Percentiles rank a stretch among this genome's conserved stretches.
Evolutionary conservation across 805 yeast genomes (phyloP).

Genomic region (Clavispora asparagi): DNA sequence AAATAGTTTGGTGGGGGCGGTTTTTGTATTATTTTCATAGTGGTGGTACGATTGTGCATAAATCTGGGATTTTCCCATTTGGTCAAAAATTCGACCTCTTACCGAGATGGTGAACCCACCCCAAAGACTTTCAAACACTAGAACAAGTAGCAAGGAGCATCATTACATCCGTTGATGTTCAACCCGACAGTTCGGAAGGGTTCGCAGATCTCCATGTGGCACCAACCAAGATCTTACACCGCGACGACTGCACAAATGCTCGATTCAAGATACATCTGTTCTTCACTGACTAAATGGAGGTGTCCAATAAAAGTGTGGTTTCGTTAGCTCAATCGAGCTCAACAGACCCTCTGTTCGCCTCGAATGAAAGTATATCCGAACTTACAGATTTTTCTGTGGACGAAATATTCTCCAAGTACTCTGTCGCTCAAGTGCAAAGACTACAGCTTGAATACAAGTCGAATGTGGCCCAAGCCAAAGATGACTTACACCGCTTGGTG

Average conservation of each 20-base stretch:
- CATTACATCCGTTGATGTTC: too few relatives aligned
- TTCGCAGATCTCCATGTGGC: too few relatives aligned
- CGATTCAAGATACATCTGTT: background rate
- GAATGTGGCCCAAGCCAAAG: conserved; percentile 23
- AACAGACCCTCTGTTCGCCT: background rate
- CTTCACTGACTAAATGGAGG: background rate
- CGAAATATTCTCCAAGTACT: conserved; percentile 27
- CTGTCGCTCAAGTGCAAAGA: conserved; percentile 29
- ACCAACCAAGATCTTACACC: background rate
- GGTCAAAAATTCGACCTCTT: too few relatives aligned
- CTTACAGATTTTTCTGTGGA: conserved; percentile 20
- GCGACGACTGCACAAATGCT: background rate
- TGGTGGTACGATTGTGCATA: too few relatives aligned
- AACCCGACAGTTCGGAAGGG: too few relatives aligned
- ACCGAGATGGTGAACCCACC: too few relatives aligned
- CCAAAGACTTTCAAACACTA: too few relatives aligned
- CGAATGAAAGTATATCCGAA: background rate
- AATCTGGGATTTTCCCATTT: too few relatives aligned
- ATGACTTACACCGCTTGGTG: conserved; percentile 32
- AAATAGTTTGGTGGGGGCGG: too few relatives aligned
- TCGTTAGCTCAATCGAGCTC: background rate
- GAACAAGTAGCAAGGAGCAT: too few relatives aligned
- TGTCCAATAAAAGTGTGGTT: conserved; percentile 1
- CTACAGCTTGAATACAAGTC: conserved; percentile 24
- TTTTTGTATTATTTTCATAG: too few relatives aligned